Percentiles rank a stretch among this genome's conserved stretches.
Conservation (phyloP, 2,329 filamentous ascomycete genomes). For the Xylaria sp. region DNA sequence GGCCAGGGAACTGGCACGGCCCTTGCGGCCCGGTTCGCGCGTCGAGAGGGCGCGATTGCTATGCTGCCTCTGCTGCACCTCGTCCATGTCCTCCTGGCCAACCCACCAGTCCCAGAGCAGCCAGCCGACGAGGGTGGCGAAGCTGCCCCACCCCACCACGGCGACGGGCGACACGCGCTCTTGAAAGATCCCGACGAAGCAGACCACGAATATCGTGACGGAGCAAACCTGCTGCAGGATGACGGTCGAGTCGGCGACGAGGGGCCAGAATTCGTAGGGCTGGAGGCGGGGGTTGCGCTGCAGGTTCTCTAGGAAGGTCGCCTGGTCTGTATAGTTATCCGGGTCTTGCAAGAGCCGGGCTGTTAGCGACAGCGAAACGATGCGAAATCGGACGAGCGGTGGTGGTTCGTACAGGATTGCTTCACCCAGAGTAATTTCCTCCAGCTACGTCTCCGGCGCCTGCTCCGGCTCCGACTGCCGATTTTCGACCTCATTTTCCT, state of each 20-base stretch:
- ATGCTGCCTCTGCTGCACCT: conserved; percentile 42
- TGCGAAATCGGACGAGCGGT: neutral
- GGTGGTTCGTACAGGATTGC: conserved; percentile 72
- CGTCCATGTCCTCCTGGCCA: conserved; percentile 57
- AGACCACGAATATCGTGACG: conserved; percentile 91
- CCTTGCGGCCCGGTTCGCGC: conserved; percentile 35
- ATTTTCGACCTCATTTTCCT: conserved; percentile 50
- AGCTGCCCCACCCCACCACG: conserved; percentile 81
- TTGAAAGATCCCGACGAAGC: conserved; percentile 88
- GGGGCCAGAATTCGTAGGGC: conserved; percentile 97
- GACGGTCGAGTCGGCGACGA: conserved; percentile 92
- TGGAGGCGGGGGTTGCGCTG: conserved; percentile 92
- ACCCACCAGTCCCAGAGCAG: conserved; percentile 91
- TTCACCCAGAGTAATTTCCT: conserved; percentile 99
- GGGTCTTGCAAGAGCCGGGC: conserved; percentile 62
- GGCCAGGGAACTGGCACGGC: conserved; percentile 32
- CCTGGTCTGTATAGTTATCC: conserved; percentile 98
- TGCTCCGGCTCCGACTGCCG: conserved; percentile 64
- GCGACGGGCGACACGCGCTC: conserved; percentile 87
- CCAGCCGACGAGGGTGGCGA: conserved; percentile 86
- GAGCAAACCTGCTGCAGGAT: conserved; percentile 97
- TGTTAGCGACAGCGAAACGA: conserved; percentile 22
- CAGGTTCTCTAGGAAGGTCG: conserved; percentile 93
- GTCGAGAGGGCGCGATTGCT: conserved; percentile 41
- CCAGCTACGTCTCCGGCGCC: conserved; percentile 75